phyloP scores from a whole-genome alignment of 257 asterid species.

The Hygrophila difformis region DNA sequence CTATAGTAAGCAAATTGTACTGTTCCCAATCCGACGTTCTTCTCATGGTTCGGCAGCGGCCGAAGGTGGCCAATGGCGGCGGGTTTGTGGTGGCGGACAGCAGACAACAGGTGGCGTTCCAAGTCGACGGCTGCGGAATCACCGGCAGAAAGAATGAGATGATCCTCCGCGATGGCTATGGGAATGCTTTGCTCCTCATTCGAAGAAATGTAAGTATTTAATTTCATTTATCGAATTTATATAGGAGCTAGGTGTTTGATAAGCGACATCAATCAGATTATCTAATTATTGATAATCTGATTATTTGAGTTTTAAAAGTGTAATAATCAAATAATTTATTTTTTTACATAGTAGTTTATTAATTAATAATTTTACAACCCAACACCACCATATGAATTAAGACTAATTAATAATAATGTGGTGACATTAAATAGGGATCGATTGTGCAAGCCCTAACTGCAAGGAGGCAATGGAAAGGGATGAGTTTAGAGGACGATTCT shows the following conservation, averaged over 20 bases:
- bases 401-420: no score
- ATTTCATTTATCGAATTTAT: no score
- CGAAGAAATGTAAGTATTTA: constrained; percentile 65
- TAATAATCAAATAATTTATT: no score
- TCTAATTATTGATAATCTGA: no score
- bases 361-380: no score
- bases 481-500: constrained; percentile 29
- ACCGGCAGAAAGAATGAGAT: constrained; percentile 61
- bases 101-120: constrained; percentile 37
- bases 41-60: constrained; percentile 59
- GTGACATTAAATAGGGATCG: constrained; percentile 63
- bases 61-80: constrained; percentile 75
- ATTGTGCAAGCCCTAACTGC: constrained; percentile 67
- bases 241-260: no score
- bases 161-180: constrained; percentile 48
- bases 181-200: constrained; percentile 50
- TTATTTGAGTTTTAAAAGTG: no score
- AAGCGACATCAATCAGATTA: background rate
- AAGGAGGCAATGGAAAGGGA: constrained; percentile 63
- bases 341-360: no score
- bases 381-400: no score
- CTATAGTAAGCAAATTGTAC: constrained; percentile 60
- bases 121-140: constrained; percentile 76
- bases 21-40: constrained; percentile 56
- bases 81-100: constrained; percentile 62